Evolutionary conservation across 208 protist species (phyloP), one percentile per base, ranked within the genome.

Genomic region (Trypanosoma mega): DNA sequence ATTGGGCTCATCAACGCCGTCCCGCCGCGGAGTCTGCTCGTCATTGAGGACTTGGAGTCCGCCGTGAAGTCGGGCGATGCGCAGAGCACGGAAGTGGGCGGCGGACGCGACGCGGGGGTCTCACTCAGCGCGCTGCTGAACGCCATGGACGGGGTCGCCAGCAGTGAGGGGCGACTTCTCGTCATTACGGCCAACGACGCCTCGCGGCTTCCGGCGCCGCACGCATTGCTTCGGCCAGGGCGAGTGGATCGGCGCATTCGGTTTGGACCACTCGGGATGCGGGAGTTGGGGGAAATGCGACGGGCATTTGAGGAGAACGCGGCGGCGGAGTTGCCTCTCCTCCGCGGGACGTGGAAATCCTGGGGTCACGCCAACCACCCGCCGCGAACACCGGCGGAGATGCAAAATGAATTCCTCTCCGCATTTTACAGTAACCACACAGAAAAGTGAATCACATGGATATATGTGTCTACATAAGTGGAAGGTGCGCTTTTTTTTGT

Each of bases 11-110:
- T 98, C 26, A 90, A 88, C 61, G 73, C 58, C 5, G 72, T 94
- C 6, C 92, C 92, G 2, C 78, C 61, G 12, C 77, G 79, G 30
- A 89, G 87, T 16, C 76, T 98, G 11, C 63, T 99, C 23, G 75
- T 99, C 1, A 80, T 99, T 34, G 97, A 99, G 52, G 97, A 99
- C 75, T 69, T 99, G 9, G 97, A 98, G 65, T 90, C 89, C 29
- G 85, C 87, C 14, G 90, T 99, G 26, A 62, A 57, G 3, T 36
- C 47, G 12, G n/a, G 12, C 43, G 37, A 43, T 37, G 23, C 57
- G 2, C 52, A 29, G 66, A 70, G 27, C 53, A 70, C 18, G 50
- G 66, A 58, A 68, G 55, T 34, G 24, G 49, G 55, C 16, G 72
- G 58, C 21, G 64, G 61, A 33, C 45, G 68, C 1, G 61, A 64